Conservation (phyloP, 129 eudicot genomes). For the Lactuca sativa region DNA sequence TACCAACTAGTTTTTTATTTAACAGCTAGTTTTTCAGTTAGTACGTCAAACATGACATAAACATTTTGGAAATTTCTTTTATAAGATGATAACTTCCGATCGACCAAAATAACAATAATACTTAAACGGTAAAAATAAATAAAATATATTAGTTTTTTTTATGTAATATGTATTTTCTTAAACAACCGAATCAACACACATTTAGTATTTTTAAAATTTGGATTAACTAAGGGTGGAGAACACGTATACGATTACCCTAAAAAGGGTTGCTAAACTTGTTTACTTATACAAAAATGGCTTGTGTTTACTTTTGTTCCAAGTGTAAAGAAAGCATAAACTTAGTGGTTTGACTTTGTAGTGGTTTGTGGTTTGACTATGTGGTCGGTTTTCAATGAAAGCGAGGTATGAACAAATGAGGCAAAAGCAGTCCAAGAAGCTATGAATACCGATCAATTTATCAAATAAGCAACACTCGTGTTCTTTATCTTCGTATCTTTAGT, state of each 20-base stretch:
- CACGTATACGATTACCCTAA: conserved; percentile 29
- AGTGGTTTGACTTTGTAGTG: conserved; percentile 29
- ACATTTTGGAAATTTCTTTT: too few species aligned
- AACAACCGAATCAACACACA: not conserved
- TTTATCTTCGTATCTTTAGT: conserved; percentile 22
- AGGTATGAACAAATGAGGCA: conserved; percentile 23
- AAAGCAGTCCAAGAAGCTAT: conserved; percentile 33
- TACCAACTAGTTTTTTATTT: too few species aligned
- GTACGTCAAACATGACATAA: too few species aligned
- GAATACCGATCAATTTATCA: conserved; percentile 27
- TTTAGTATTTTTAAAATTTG: not conserved
- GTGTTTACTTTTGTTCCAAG: conserved; percentile 18
- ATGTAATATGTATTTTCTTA: too few species aligned
- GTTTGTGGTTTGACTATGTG: conserved; percentile 35
- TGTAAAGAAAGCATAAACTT: conserved; percentile 25
- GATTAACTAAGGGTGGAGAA: conserved; percentile 15
- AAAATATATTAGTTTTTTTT: too few species aligned
- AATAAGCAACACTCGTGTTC: conserved; percentile 14
- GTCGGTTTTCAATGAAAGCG: conserved; percentile 30
- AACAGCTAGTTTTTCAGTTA: too few species aligned
- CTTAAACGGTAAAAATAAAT: too few species aligned
- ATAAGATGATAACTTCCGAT: too few species aligned
- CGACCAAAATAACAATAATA: too few species aligned
- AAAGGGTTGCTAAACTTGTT: conserved; percentile 1
- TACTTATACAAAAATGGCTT: conserved; percentile 9